A percentile compares a stretch with the other conserved stretches of the same genome.
These are phyloP conservation scores for Trapa incisa DNA, from an alignment of 345 rosid species.

Conservation along the genomic window DNA sequence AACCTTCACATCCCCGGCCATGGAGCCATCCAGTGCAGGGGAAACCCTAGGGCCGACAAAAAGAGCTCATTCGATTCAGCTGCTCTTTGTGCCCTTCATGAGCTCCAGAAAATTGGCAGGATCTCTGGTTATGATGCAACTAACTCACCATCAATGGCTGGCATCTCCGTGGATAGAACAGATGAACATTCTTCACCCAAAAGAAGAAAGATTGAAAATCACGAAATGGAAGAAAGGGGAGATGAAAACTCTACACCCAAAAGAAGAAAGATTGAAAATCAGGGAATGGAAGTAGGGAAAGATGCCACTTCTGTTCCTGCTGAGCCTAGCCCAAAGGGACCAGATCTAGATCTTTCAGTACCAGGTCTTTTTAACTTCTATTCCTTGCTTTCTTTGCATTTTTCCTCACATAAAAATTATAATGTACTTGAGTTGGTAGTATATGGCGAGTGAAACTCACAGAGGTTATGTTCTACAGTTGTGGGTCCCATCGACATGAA, in stretches of 20 bases:
- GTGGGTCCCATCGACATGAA: slow-evolving; percentile 40
- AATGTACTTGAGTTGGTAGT: neutral
- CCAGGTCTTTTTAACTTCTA: slow-evolving; percentile 24
- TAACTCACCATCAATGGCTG: too few relatives aligned
- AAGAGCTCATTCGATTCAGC: slow-evolving; percentile 77
- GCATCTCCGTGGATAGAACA: too few relatives aligned
- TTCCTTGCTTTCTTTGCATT: neutral
- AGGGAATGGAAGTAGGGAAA: slow-evolving; percentile 5
- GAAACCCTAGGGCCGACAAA: slow-evolving; percentile 71
- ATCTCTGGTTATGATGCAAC: too few relatives aligned
- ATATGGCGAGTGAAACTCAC: neutral
- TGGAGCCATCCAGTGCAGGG: slow-evolving; percentile 34
- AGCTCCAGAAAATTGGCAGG: slow-evolving; percentile 22
- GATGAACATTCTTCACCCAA: too few relatives aligned
- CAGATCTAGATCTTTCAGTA: slow-evolving; percentile 2
- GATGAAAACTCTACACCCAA: too few relatives aligned
- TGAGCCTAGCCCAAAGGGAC: slow-evolving; percentile 1
- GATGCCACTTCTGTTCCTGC: neutral
- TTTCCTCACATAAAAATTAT: neutral
- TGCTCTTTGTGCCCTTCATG: slow-evolving; percentile 37
- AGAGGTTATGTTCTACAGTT: slow-evolving; percentile 25
- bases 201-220: too few relatives aligned
- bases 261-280: neutral
- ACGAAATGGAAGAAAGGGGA: too few relatives aligned
- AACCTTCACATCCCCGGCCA: slow-evolving; percentile 34